phyloP scores from a whole-genome alignment of 2,329 filamentous ascomycete genomes.

The Colletotrichum ledebouriae region DNA sequence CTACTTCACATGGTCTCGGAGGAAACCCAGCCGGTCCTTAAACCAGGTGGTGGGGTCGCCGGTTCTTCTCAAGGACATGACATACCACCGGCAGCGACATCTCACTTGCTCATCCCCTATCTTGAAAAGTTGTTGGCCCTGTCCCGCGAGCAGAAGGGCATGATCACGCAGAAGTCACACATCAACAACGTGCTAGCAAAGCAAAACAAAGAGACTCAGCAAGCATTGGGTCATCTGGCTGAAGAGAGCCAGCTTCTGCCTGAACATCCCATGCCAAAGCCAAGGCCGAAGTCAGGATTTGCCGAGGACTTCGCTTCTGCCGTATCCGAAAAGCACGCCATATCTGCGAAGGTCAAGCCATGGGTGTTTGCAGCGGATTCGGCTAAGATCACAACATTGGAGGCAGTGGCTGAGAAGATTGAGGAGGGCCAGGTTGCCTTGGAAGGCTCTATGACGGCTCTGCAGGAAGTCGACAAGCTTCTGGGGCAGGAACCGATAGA shows the following conservation, averaged over 20 bases:
- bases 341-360: slow-evolving; percentile 61
- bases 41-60: slow-evolving; percentile 25
- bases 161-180: slow-evolving; percentile 71
- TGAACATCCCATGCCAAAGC: slow-evolving; percentile 60
- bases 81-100: slow-evolving; percentile 45
- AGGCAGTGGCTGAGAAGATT: slow-evolving; percentile 70
- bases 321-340: slow-evolving; percentile 54
- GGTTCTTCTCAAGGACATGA: slow-evolving; percentile 34
- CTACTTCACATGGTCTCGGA: slow-evolving; percentile 59
- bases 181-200: slow-evolving; percentile 63
- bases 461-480: slow-evolving; percentile 65
- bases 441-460: slow-evolving; percentile 62
- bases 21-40: slow-evolving; percentile 48
- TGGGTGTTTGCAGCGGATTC: slow-evolving; percentile 73
- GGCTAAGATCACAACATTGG: slow-evolving; percentile 70
- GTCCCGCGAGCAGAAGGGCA: slow-evolving; percentile 68
- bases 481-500: slow-evolving; percentile 54
- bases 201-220: slow-evolving; percentile 64
- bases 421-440: slow-evolving; percentile 70
- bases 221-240: slow-evolving; percentile 66
- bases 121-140: slow-evolving; percentile 66
- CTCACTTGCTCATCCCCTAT: slow-evolving; percentile 68
- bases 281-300: slow-evolving; percentile 56
- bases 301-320: slow-evolving; percentile 57
- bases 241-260: slow-evolving; percentile 74